Base-by-base conservation (phyloP, 2,329 filamentous ascomycete genomes). In the Pleomassaria siparia region DNA sequence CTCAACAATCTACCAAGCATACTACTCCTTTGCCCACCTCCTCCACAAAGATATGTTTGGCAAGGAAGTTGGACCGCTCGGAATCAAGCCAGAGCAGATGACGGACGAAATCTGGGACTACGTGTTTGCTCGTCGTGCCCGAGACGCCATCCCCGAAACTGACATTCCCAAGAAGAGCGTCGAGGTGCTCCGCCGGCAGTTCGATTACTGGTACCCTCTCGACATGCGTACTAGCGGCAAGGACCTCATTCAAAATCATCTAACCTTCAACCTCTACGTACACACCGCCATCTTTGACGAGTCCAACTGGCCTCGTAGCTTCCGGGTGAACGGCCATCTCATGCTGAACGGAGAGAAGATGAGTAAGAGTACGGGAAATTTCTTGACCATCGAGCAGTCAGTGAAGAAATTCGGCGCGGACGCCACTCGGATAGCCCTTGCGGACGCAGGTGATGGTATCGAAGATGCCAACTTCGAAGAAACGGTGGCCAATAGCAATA, bases 391-490 rank as follows among this genome's bases (percentile, higher is more conserved):
- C 43, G 82, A 85, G 44, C 89, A 96, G 53, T 82, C 91, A 24
- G 87, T 92, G 12, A 81, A 85, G 60, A 99, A 99, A 72, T 99
- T 94, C 62, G 94, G 94, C 64, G 92, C 94, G 8, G 94, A 97
- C 70, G 94, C 94, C 11, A 87, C 88, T 35, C 84, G 92, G 67
- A 88, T 97, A 62, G 91, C 91, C 3, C 84, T 99, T 54, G 92
- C 92, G 15, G 94, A 99, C 71, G 91, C 91, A 11, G 94, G 94
- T 61, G 94, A 99, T 65, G 89, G 88, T 55, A 91, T 96, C 53
- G 87, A 90, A 54, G 94, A 99, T 72, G 91, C 92, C 62, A 99
- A 99, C 78, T 95, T 99, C 57, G 94, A 96, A 65, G 94, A 99
- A 76, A 84, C 87, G 46, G 91, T 96, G 30, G 94, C 94, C 32